Conservation (phyloP, 441 rosid genomes). For the Pelargonium australe region DNA sequence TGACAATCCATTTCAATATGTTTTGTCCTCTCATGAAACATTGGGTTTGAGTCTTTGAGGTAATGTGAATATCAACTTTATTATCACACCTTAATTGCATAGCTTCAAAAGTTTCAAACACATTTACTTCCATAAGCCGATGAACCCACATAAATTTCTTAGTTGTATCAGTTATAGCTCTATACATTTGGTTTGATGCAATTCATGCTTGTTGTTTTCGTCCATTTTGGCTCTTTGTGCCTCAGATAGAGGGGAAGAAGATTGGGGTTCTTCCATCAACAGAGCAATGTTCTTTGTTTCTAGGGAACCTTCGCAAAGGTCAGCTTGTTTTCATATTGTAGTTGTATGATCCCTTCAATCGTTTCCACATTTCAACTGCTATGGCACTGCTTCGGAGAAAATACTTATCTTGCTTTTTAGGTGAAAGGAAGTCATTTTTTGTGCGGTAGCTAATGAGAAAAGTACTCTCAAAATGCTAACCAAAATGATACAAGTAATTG, state of each 20-base stretch:
- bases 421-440: background rate
- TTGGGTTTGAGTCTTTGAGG: too few relatives aligned
- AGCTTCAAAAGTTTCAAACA: too few relatives aligned
- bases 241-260: conserved; percentile 13
- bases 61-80: background rate
- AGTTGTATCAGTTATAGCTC: too few relatives aligned
- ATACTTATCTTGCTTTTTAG: background rate
- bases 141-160: too few relatives aligned
- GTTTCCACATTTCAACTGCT: background rate
- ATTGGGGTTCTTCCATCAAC: conserved; percentile 15
- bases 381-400: background rate
- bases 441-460: background rate
- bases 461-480: conserved; percentile 8
- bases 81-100: background rate
- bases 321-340: conserved; percentile 9
- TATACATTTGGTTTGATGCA: background rate
- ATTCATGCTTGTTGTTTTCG: background rate
- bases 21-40: too few relatives aligned
- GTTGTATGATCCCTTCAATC: background rate
- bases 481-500: background rate
- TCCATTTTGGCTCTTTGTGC: background rate
- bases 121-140: too few relatives aligned
- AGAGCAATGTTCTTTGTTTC: conserved; percentile 12
- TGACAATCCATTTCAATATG: too few relatives aligned
- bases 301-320: conserved; percentile 15